Conservation (phyloP, 768 basidiomycete genomes). For the Asterophora parasitica region DNA sequence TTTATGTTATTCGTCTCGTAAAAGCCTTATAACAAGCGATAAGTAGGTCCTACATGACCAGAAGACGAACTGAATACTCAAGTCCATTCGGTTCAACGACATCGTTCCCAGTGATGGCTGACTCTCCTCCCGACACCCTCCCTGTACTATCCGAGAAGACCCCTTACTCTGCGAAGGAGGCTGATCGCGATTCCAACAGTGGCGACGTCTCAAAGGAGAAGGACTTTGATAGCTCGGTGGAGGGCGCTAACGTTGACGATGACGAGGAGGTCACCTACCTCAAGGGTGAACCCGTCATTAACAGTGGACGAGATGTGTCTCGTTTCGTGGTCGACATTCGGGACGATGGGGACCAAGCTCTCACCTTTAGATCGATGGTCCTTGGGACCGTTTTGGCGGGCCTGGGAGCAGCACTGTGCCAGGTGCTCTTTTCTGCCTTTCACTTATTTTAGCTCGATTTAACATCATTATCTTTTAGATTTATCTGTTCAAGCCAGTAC, state of each 20-base stretch:
- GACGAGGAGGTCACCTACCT: slow-evolving; percentile 27
- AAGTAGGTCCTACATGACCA: background rate
- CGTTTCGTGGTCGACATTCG: slow-evolving; percentile 50
- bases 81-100: slow-evolving; percentile 3
- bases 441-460: background rate
- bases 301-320: slow-evolving; percentile 46
- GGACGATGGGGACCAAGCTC: slow-evolving; percentile 51
- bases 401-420: slow-evolving; percentile 51
- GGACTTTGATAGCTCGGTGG: slow-evolving; percentile 15
- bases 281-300: slow-evolving; percentile 38
- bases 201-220: slow-evolving; percentile 11
- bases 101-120: background rate
- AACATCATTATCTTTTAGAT: slow-evolving; percentile 31
- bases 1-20: background rate
- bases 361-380: slow-evolving; percentile 52
- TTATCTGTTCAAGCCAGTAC: slow-evolving; percentile 55
- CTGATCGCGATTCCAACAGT: slow-evolving; percentile 1
- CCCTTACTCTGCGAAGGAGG: background rate
- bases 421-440: slow-evolving; percentile 33
- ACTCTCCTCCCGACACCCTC: background rate
- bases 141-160: slow-evolving; percentile 4
- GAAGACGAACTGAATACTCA: background rate
- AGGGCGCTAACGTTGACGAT: slow-evolving; percentile 9
- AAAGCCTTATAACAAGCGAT: background rate
- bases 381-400: slow-evolving; percentile 56